Percentiles rank a stretch among this genome's conserved stretches.
These are phyloP conservation scores for Dichotomopilus funicola DNA, from an alignment of 2,329 filamentous ascomycete genomes.

Conservation along the genomic window DNA sequence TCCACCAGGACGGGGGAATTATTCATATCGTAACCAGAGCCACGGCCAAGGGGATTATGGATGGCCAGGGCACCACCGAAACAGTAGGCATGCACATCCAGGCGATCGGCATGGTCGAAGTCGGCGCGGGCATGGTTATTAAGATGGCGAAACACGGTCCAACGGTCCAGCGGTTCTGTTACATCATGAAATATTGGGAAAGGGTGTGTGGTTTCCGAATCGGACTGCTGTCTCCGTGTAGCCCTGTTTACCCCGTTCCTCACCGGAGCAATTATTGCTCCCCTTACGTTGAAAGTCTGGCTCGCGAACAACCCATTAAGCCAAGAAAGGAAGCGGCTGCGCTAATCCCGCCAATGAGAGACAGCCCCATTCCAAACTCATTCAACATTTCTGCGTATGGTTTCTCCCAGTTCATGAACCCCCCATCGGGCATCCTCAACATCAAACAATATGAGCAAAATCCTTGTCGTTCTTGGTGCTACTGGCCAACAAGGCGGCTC, in stretches of 20 bases:
- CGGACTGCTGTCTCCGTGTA: background rate
- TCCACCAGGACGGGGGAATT: constrained; percentile 12
- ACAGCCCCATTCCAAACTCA: no score
- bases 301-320: no score
- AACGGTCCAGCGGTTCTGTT: background rate
- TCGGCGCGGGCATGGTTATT: constrained; percentile 17
- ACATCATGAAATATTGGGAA: background rate
- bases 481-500: constrained; percentile 25
- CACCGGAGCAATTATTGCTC: no score
- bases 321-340: no score
- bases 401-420: no score
- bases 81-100: constrained; percentile 15
- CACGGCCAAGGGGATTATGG: constrained; percentile 19
- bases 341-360: no score
- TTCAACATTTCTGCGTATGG: no score
- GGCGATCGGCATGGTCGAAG: constrained; percentile 18
- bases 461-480: constrained; percentile 24
- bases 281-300: no score
- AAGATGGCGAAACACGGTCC: background rate
- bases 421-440: no score
- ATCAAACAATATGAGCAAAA: constrained; percentile 6
- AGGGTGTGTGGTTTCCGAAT: constrained; percentile 3
- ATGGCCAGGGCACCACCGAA: constrained; percentile 21
- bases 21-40: constrained; percentile 15
- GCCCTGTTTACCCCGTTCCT: no score